These are phyloP conservation scores for Eucalyptus rudis DNA, from an alignment of 345 rosid species.

Conservation along the genomic window DNA sequence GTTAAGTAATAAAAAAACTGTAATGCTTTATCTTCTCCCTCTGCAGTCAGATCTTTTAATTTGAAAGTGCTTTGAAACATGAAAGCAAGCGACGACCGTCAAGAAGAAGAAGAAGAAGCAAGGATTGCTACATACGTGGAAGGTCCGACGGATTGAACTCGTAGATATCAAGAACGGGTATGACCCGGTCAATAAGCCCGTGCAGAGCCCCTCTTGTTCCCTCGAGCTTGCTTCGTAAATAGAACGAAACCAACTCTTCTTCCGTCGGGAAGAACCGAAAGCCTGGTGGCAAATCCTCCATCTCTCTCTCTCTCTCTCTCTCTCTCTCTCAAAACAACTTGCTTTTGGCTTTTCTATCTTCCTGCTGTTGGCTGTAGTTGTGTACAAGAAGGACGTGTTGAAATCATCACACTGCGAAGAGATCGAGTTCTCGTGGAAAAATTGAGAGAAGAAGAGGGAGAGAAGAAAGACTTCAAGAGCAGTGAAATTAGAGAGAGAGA, in stretches of 20 bases:
- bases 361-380: neutral
- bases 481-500: neutral
- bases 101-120: neutral
- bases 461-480: neutral
- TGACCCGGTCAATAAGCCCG: constrained; percentile 24
- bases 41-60: neutral
- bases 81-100: neutral
- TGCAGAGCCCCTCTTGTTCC: constrained; percentile 11
- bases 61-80: neutral
- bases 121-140: constrained; percentile 14
- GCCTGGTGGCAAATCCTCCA: constrained; percentile 30
- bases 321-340: neutral
- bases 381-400: neutral
- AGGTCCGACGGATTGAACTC: constrained; percentile 33
- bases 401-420: neutral
- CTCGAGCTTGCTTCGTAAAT: constrained; percentile 25
- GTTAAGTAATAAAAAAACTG: neutral
- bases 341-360: neutral
- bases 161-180: constrained; percentile 36
- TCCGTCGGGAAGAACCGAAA: constrained; percentile 61
- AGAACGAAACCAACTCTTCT: constrained; percentile 41
- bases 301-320: neutral
- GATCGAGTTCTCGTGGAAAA: neutral
- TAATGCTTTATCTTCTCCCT: neutral
- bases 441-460: neutral